A percentile compares a stretch with the other conserved stretches of the same genome.
These are phyloP conservation scores for Trichosanthes truncata DNA, from an alignment of 306 rosid genomes.

Conservation along the genomic window DNA sequence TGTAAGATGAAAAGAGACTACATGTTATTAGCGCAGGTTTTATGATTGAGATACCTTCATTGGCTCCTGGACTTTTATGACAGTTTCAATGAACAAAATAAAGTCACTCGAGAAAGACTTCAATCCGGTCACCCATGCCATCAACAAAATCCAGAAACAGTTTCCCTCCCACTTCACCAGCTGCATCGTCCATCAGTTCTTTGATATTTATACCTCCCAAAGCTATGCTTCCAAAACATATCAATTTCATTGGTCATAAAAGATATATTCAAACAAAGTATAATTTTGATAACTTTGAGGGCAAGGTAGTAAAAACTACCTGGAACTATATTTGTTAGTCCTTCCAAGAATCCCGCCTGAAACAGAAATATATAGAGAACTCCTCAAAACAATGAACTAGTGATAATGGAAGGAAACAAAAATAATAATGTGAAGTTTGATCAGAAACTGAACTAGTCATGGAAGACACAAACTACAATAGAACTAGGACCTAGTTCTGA, in stretches of 20 bases:
- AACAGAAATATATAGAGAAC: conserved; percentile 8
- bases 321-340: conserved; percentile 84
- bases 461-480: background rate
- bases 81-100: background rate
- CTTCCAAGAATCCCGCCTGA: conserved; percentile 96
- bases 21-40: too few relatives aligned
- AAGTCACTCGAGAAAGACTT: conserved; percentile 69
- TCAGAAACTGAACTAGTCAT: background rate
- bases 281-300: background rate
- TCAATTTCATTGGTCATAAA: conserved; percentile 1
- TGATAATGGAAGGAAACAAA: background rate
- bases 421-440: background rate
- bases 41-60: too few relatives aligned
- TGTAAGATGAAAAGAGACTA: too few relatives aligned
- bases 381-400: background rate
- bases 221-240: conserved; percentile 33
- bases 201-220: conserved; percentile 81
- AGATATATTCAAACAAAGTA: background rate
- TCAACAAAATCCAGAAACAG: conserved; percentile 64
- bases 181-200: conserved; percentile 62
- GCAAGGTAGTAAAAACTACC: conserved; percentile 29
- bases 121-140: conserved; percentile 76
- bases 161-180: conserved; percentile 78
- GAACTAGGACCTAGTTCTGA: background rate
- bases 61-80: background rate